phyloP scores from a whole-genome alignment of 2,329 filamentous ascomycete species.

The Aspergillus costaricaensis region DNA sequence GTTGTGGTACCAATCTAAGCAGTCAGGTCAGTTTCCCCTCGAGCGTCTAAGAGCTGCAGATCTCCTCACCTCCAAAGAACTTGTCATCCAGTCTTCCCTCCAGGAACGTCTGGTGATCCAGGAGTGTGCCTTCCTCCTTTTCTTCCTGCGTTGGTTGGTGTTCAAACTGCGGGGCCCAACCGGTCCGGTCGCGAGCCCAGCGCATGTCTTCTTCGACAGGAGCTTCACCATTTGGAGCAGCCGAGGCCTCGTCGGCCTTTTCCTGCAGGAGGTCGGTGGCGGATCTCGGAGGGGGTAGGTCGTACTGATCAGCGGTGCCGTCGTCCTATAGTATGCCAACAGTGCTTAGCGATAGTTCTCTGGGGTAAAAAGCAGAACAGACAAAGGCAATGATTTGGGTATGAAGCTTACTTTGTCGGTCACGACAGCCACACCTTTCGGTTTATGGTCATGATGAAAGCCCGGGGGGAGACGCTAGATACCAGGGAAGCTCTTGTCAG shows the following conservation, averaged over 20 bases:
- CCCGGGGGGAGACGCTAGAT: slow-evolving; percentile 63
- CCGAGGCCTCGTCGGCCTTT: slow-evolving; percentile 57
- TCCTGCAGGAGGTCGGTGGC: slow-evolving; percentile 48
- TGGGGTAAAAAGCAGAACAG: background rate
- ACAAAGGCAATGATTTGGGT: background rate
- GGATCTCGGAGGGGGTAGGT: slow-evolving; percentile 74
- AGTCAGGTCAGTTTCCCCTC: background rate
- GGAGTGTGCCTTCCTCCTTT: slow-evolving; percentile 62
- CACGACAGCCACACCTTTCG: slow-evolving; percentile 56
- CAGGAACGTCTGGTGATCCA: slow-evolving; percentile 86
- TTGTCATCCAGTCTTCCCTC: slow-evolving; percentile 84
- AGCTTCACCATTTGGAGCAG: slow-evolving; percentile 53
- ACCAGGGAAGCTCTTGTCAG: slow-evolving; percentile 20
- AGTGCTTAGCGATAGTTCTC: background rate
- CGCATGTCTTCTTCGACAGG: slow-evolving; percentile 57
- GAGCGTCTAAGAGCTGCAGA: background rate
- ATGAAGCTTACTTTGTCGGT: slow-evolving; percentile 66
- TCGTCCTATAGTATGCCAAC: slow-evolving; percentile 55
- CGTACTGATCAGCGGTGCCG: slow-evolving; percentile 67
- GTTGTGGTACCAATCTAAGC: slow-evolving; percentile 96
- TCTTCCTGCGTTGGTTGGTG: slow-evolving; percentile 54
- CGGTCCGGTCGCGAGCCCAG: slow-evolving; percentile 64
- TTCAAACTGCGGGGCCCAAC: slow-evolving; percentile 88
- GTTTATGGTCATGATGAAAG: slow-evolving; percentile 56
- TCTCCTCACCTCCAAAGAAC: slow-evolving; percentile 75